Evolutionary conservation across 345 rosid species (phyloP).

Genomic region (Fremontodendron californicum): DNA sequence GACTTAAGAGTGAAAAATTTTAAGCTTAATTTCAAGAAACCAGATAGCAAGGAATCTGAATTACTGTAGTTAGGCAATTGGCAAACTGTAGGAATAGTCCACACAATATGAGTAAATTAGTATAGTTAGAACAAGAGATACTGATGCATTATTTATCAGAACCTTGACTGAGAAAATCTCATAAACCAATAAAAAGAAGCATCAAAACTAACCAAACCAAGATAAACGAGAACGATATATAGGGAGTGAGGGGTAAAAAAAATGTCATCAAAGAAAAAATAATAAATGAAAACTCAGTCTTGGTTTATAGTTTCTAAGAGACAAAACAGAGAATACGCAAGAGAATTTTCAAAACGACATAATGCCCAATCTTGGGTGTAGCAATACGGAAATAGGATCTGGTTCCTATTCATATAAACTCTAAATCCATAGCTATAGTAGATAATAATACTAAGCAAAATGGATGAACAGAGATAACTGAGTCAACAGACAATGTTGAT

Average conservation of each 20-base stretch:
- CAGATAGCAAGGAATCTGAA: not conserved
- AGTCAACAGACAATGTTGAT: not conserved
- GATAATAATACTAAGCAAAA: not conserved
- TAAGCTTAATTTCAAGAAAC: not conserved
- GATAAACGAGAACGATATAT: not conserved
- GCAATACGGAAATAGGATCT: not conserved
- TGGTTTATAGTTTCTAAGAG: not conserved
- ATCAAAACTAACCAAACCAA: not conserved
- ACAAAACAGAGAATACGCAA: not conserved
- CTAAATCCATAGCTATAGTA: slow-evolving; percentile 6
- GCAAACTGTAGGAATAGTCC: not conserved
- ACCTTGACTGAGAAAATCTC: not conserved
- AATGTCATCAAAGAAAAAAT: not conserved
- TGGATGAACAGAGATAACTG: not conserved
- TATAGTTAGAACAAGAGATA: not conserved
- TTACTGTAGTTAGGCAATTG: not conserved
- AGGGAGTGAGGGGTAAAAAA: not conserved
- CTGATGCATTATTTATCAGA: not conserved
- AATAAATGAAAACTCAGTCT: not conserved
- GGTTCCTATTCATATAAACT: slow-evolving; percentile 8
- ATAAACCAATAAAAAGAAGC: not conserved
- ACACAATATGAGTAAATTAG: no score
- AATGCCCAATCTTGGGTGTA: not conserved
- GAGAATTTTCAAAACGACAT: not conserved
- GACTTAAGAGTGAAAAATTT: no score